Conservation (phyloP, 345 rosid genomes). For the Geranium brycei region DNA sequence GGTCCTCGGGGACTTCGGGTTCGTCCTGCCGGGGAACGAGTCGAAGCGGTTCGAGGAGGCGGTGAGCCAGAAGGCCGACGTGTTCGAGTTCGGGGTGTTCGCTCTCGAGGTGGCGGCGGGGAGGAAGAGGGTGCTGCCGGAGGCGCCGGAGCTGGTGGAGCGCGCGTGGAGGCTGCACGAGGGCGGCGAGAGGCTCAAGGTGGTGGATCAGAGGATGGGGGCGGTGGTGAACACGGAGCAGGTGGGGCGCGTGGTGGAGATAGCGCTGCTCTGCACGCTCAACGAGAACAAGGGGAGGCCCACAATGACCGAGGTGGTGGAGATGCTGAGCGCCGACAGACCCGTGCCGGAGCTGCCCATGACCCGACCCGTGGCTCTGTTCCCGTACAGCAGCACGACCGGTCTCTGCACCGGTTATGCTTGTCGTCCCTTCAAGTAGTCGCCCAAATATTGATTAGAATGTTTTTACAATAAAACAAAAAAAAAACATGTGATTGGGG, state of each 20-base stretch:
- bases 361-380: slow-evolving; percentile 25
- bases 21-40: slow-evolving; percentile 21
- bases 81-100: slow-evolving; percentile 37
- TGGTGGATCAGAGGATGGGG: slow-evolving; percentile 39
- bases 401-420: slow-evolving; percentile 28
- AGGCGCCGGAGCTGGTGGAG: slow-evolving; percentile 32
- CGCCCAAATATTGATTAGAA: too few relatives aligned
- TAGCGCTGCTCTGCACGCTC: slow-evolving; percentile 30
- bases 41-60: slow-evolving; percentile 26
- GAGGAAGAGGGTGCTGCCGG: slow-evolving; percentile 19
- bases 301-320: slow-evolving; percentile 24
- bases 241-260: slow-evolving; percentile 25
- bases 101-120: slow-evolving; percentile 36
- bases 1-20: slow-evolving; percentile 36
- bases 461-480: too few relatives aligned
- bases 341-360: slow-evolving; percentile 25
- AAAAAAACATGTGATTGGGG: too few relatives aligned
- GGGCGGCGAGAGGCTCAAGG: slow-evolving; percentile 22
- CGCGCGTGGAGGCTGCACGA: slow-evolving; percentile 38
- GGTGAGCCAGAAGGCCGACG: slow-evolving; percentile 27
- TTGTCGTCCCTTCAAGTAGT: slow-evolving; percentile 26
- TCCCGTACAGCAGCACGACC: slow-evolving; percentile 32
- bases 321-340: slow-evolving; percentile 15
- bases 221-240: slow-evolving; percentile 28
- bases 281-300: slow-evolving; percentile 41